phyloP scores from a whole-genome alignment of 129 eudicot species.

The Flaveria ramosissima region DNA sequence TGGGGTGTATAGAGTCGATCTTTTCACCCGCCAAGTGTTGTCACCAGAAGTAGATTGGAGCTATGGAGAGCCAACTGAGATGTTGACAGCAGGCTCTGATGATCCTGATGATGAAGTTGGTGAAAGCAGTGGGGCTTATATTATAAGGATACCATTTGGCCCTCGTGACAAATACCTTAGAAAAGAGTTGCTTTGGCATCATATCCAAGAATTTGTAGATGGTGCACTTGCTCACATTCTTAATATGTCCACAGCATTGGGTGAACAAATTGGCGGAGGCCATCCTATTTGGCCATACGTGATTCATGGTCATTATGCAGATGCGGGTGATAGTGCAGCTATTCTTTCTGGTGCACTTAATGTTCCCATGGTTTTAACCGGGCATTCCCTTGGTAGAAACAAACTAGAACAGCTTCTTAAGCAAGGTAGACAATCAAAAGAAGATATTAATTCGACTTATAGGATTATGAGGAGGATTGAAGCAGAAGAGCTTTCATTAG shows the following conservation, averaged over 20 bases:
- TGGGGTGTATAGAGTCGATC: slow-evolving; percentile 84
- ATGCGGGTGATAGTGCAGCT: slow-evolving; percentile 97
- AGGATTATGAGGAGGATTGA: slow-evolving; percentile 86
- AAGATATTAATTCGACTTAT: slow-evolving; percentile 86
- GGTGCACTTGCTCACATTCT: slow-evolving; percentile 91
- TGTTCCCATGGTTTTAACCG: slow-evolving; percentile 95
- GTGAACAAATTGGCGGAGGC: slow-evolving; percentile 86
- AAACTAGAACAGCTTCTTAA: slow-evolving; percentile 85
- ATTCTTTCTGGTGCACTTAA: slow-evolving; percentile 92
- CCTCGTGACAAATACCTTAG: slow-evolving; percentile 77
- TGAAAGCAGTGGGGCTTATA: slow-evolving; percentile 95
- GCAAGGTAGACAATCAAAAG: slow-evolving; percentile 90
- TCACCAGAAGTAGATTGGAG: slow-evolving; percentile 96
- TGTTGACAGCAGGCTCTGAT: slow-evolving; percentile 66
- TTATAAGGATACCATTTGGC: slow-evolving; percentile 82
- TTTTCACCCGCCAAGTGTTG: slow-evolving; percentile 86
- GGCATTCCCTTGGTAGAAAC: slow-evolving; percentile 93
- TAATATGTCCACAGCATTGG: slow-evolving; percentile 80
- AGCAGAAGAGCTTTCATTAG: slow-evolving; percentile 87
- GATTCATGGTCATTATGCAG: slow-evolving; percentile 93
- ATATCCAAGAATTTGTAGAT: slow-evolving; percentile 87
- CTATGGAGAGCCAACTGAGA: slow-evolving; percentile 92
- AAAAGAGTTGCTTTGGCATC: slow-evolving; percentile 82
- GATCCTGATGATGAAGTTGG: slow-evolving; percentile 71
- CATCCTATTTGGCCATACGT: slow-evolving; percentile 94